Percentiles rank a stretch among this genome's conserved stretches.
These are phyloP conservation scores for Protomyces lactucae-debilis DNA, from an alignment of 1,139 yeast species.

Conservation along the genomic window DNA sequence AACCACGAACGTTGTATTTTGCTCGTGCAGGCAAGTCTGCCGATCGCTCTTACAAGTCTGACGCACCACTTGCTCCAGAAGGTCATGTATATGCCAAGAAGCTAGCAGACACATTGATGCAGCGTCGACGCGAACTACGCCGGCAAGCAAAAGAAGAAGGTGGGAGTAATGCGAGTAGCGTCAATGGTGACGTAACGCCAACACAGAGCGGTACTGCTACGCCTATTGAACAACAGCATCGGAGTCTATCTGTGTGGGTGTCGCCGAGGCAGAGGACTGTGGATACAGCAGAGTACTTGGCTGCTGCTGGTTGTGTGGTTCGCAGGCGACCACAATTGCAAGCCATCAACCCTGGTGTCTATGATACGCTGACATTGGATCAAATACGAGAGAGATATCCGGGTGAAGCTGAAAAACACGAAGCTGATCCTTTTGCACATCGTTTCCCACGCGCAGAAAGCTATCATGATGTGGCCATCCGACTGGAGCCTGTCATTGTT, in stretches of 20 bases:
- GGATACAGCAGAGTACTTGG: constrained; percentile 67
- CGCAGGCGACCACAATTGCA: constrained; percentile 75
- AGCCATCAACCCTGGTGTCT: constrained; percentile 87
- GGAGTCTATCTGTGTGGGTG: constrained; percentile 62
- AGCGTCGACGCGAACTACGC: constrained; percentile 38
- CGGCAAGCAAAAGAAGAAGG: constrained; percentile 27
- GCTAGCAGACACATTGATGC: constrained; percentile 43
- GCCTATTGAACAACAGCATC: constrained; percentile 4
- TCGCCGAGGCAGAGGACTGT: constrained; percentile 81
- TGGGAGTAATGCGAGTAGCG: not conserved
- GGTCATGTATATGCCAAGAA: constrained; percentile 43
- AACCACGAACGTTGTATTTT: constrained; percentile 33
- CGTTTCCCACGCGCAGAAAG: constrained; percentile 90
- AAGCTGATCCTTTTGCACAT: constrained; percentile 82
- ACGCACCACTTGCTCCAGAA: constrained; percentile 30
- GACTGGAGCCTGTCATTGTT: constrained; percentile 84
- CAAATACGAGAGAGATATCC: constrained; percentile 61
- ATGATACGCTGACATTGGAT: constrained; percentile 59
- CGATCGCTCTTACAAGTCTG: constrained; percentile 32
- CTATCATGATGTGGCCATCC: constrained; percentile 89
- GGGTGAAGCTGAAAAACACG: constrained; percentile 60
- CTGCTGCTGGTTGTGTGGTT: constrained; percentile 53
- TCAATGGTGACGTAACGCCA: not conserved
- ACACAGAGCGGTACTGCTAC: not conserved
- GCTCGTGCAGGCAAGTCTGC: constrained; percentile 40